Base-by-base conservation (phyloP, 371 early-diverging fungal species). In the Mortierella sp. region DNA sequence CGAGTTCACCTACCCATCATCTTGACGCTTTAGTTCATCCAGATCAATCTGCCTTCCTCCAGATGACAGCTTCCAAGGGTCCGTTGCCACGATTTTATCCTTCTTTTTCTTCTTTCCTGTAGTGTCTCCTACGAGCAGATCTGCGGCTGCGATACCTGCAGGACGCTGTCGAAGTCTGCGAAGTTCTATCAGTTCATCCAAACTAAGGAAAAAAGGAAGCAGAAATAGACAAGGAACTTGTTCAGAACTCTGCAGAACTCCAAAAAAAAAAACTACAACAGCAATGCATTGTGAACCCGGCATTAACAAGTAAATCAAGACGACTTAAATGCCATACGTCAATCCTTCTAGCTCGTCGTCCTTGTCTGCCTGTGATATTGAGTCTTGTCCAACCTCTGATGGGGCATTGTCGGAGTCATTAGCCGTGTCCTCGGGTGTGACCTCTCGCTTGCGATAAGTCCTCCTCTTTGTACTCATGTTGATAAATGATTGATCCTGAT, bases 171-270 rank as follows among this genome's bases (percentile, higher is more conserved):
- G 85, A 43, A 87, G 64, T 46, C 83, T 85, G 19, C 92, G 86
- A 39, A 91, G 79, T 63, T 92, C 91, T 19, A 86, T 61, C 51
- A 91, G 57, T 43, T 90, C 92, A 43, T 87, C 89, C 31, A 90
- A 41, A 2, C 76, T 75, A 60, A 7, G 5, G 24, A n/a, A 23
- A 46, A 17, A 57, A n/a, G n/a, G n/a, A n/a, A n/a, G n/a, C n/a
- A n/a, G n/a, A n/a, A n/a, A n/a, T n/a, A n/a, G n/a, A n/a, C n/a
- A n/a, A n/a, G n/a, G n/a, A n/a, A n/a, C n/a, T n/a, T n/a, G n/a
- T n/a, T n/a, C n/a, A n/a, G n/a, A n/a, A n/a, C n/a, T n/a, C n/a
- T n/a, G n/a, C n/a, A n/a, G n/a, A n/a, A n/a, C n/a, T n/a, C n/a
- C n/a, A n/a, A n/a, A n/a, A n/a, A n/a, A n/a, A n/a, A n/a, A n/a